Evolutionary conservation across 371 early-diverging fungal species (phyloP).

Genomic region (Mortierella sp.): DNA sequence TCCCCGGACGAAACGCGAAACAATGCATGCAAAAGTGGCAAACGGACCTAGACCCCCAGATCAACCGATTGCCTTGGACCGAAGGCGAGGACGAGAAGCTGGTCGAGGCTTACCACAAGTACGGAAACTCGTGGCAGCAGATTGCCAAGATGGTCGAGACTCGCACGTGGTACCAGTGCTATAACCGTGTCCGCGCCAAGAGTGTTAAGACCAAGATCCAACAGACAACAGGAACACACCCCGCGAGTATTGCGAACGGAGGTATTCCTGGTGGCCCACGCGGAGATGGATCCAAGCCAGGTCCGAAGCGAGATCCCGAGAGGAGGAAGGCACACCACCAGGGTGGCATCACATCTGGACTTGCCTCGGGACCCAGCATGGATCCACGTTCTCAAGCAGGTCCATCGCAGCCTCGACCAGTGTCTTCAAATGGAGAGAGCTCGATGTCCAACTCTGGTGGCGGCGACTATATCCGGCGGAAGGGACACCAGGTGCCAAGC

Average conservation of each 20-base stretch:
- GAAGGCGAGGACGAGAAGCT: constrained; percentile 46
- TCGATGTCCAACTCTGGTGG: background rate
- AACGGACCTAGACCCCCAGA: constrained; percentile 56
- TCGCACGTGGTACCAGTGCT: constrained; percentile 56
- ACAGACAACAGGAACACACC: constrained; percentile 31
- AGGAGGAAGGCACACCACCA: background rate
- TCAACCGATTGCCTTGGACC: constrained; percentile 54
- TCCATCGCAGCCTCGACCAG: background rate
- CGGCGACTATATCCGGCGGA: background rate
- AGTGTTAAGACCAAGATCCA: constrained; percentile 55
- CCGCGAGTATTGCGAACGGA: constrained; percentile 35
- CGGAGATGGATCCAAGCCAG: constrained; percentile 3
- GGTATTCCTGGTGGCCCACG: constrained; percentile 3
- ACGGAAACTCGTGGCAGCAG: constrained; percentile 58
- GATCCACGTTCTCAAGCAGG: background rate
- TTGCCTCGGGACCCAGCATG: constrained; percentile 7
- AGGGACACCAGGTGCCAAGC: background rate
- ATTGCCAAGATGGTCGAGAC: constrained; percentile 58
- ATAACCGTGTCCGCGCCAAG: constrained; percentile 57
- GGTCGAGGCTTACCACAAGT: constrained; percentile 54
- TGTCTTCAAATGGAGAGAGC: background rate
- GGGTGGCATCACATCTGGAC: background rate
- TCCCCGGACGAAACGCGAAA: constrained; percentile 55
- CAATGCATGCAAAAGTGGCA: constrained; percentile 60
- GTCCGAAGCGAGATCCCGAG: background rate